Base-by-base conservation (phyloP, 2,329 filamentous ascomycete genomes). In the Phyllosticta citrichinensis region DNA sequence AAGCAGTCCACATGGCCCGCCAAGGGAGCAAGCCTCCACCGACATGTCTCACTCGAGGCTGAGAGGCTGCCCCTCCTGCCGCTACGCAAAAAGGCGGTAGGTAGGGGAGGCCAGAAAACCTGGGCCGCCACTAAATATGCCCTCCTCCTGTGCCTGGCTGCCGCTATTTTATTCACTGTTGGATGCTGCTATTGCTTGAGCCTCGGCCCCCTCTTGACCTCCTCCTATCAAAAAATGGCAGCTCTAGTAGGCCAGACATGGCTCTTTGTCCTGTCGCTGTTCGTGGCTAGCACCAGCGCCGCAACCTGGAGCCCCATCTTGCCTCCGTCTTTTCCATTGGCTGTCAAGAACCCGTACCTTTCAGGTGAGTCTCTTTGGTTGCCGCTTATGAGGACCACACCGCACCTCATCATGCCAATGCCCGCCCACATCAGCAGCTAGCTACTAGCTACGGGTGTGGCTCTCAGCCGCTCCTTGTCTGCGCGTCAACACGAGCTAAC, bases 251-350 rank as follows among this genome's bases (percentile, higher is more conserved):
- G 24, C 22, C 55, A 57, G 30, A 11, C 57, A 51, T 55, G 51
- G 55, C 55, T 61, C 50, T 24, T 58, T 20, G 3, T 61, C 14
- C 52, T 47, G 24, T 56, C 56, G 6, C 40, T 63, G 10, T 52
- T 63, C n/a, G 52, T 27, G 30, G 47, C 53, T 27, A 47, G 40
- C 27, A 56, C 52, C 56, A 55, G 50, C 19, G 60, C 58, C 19
- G 55, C 56, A 51, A 61, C 52, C 20, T 69, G 65, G 56, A 64
- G 67, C 5, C 70, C 70, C 55, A 62, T 71, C 5, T 63, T 68
- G 24, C 75, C 76, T 9, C 76, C 76, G 5, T 77, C 76, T 1
- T 78, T 77, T 64, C 76, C 76, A 2, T 63, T 77, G 54, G 76
- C 75, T 10, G 76, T 78, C 17, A 71, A 73, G 47, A 76, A 73